Base-by-base conservation (phyloP, 805 yeast genomes). In the Candida dendrica region DNA sequence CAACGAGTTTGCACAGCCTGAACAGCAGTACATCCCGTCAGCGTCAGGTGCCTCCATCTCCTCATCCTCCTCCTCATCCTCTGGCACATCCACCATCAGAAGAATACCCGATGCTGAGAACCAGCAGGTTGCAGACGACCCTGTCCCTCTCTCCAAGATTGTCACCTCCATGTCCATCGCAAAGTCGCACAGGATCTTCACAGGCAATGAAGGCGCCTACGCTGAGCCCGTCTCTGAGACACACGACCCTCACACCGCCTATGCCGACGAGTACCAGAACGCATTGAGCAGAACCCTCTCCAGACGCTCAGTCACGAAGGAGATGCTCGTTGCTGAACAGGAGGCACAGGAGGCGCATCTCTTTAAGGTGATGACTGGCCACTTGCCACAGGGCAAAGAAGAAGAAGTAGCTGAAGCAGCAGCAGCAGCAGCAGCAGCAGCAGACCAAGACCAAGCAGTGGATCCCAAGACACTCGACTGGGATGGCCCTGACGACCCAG, bases 401-500 rank as follows among this genome's bases (percentile, higher is more conserved):
- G 51, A 48, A 10, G 61, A 51, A n/a, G 49, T 66, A 14, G 73
- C n/a, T n/a, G n/a, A n/a, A n/a, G n/a, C n/a, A n/a, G n/a, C n/a
- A n/a, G n/a, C n/a, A n/a, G n/a, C n/a, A n/a, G n/a, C n/a, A n/a
- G n/a, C n/a, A n/a, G n/a, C n/a, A n/a, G n/a, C n/a, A n/a, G n/a
- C n/a, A n/a, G n/a, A n/a, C n/a, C n/a, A n/a, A 8, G 55, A 46
- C 19, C 51, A 48, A 10, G 61, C 50, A n/a, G 49, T 66, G 14
- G 73, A 70, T 42, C 69, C 75, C 3, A 49, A 56, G 20, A 48
- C 60, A 3, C 52, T 75, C 43, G 72, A 68, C 19, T 84, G 86
- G 84, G 90, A 83, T 50, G 62, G 69, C 1, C 79, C 79, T 1
- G 69, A 63, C 26, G 90, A 84, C 56, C 68, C 66, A 38, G 85